Evolutionary conservation across 2,329 filamentous ascomycete species (phyloP).

Genomic region (Sporothrix variecibatus): DNA sequence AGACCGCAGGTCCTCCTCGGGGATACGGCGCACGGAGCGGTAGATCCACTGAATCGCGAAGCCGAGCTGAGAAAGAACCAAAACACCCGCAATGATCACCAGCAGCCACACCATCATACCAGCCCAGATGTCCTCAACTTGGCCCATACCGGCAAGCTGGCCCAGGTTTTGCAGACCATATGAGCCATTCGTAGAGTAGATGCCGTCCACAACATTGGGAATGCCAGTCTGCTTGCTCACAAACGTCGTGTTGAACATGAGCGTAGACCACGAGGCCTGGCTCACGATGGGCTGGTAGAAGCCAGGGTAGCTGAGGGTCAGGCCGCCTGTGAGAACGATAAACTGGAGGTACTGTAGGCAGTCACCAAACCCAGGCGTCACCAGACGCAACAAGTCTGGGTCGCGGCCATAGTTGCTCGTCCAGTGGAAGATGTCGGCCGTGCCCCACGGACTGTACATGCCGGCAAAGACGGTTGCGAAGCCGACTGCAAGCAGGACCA

Average conservation of each 20-base stretch:
- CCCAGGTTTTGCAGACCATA: conserved; percentile 80
- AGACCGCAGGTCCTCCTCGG: conserved; percentile 82
- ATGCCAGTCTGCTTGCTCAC: conserved; percentile 68
- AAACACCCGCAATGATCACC: conserved; percentile 68
- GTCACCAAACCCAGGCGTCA: conserved; percentile 95
- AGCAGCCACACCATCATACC: conserved; percentile 91
- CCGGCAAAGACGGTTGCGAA: conserved; percentile 81
- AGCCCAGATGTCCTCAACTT: conserved; percentile 82
- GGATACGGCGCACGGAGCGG: conserved; percentile 67
- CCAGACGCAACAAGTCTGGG: conserved; percentile 83
- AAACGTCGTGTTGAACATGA: conserved; percentile 93
- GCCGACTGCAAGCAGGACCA: conserved; percentile 77
- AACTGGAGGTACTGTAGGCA: conserved; percentile 98
- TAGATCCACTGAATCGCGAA: conserved; percentile 78
- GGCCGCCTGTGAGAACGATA: conserved; percentile 78
- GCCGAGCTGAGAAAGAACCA: conserved; percentile 71
- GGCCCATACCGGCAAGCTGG: conserved; percentile 78
- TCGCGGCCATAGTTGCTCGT: conserved; percentile 97
- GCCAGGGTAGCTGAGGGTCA: conserved; percentile 87
- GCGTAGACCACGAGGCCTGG: conserved; percentile 80
- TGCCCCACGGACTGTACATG: conserved; percentile 92
- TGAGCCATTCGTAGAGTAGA: conserved; percentile 77
- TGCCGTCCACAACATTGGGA: conserved; percentile 72
- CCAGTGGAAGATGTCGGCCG: conserved; percentile 88
- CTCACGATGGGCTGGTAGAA: conserved; percentile 92